phyloP scores from a whole-genome alignment of 192 early-diverging fungal species.

The Backusella luteola region DNA sequence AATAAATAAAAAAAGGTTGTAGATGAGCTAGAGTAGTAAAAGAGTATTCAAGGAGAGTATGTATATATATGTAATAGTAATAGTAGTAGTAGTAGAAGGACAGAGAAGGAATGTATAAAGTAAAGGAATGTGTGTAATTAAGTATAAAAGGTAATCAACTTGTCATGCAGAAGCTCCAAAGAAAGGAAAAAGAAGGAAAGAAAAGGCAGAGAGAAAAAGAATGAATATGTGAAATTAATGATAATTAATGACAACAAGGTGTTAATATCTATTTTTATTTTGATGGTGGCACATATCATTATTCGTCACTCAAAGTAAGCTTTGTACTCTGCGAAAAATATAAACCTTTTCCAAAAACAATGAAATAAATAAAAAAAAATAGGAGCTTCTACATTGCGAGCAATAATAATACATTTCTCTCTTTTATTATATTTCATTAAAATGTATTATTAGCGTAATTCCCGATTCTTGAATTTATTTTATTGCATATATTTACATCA shows the following conservation, averaged over 20 bases:
- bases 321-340: slow-evolving; percentile 6
- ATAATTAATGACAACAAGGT: slow-evolving; percentile 6
- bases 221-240: slow-evolving; percentile 2
- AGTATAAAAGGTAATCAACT: background rate
- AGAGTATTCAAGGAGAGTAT: background rate
- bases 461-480: background rate
- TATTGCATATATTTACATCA: background rate
- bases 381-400: background rate
- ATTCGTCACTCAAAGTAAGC: background rate
- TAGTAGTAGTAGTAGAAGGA: background rate
- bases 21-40: background rate
- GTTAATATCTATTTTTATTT: slow-evolving; percentile 6
- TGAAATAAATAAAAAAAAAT: slow-evolving; percentile 1
- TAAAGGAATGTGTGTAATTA: background rate
- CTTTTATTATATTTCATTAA: background rate
- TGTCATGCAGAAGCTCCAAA: background rate
- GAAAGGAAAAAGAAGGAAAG: background rate
- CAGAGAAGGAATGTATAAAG: background rate
- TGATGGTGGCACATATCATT: slow-evolving; percentile 1
- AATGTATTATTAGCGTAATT: background rate
- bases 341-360: background rate
- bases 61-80: background rate
- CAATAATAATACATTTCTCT: background rate
- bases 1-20: background rate
- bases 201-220: background rate